Base-by-base conservation (phyloP, 257 asterid species). In the Ophiorrhiza pumila region DNA sequence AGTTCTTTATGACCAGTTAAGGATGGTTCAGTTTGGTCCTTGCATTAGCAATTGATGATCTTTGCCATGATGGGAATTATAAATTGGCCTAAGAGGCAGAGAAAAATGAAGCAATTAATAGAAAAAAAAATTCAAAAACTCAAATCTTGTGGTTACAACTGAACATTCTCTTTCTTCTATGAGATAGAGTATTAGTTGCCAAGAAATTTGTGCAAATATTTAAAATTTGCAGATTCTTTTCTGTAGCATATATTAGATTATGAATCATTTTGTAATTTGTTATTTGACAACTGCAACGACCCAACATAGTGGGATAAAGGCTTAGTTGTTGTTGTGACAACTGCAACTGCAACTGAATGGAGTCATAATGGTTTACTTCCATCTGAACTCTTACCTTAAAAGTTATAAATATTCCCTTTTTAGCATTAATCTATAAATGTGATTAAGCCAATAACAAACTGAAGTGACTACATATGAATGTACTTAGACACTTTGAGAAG, bases 401-500 rank as follows among this genome's bases (percentile, higher is more conserved):
- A n/a, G 14, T 25, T 65, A 17, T 18, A 65, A 27, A 11, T 31
- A 2, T 46, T 37, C 14, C 68, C 13, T 0, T 63, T 59, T 41
- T n/a, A 37, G 6, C 8, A 9, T 63, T 37, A 37, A 39, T 39
- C 12, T 63, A 13, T 14, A 27, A 6, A 42, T 73, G 41, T 25
- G 18, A 62, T 13, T 49, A 2, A 18, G 47, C 65, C 47, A 20
- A 34, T 18, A 35, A 25, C 41, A 22, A 43, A 72, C 23, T 69
- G 27, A 74, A 70, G 71, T 60, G 73, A 71, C 32, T 63, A 25
- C 76, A 61, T 64, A 75, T 71, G 55, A 76, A 69, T 77, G 59
- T 69, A 35, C 35, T 76, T 79, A 95, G 99, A 87, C 45, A 56
- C 72, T 74, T 87, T 67, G 91, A 89, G 78, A 88, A 85, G 89